A percentile compares a stretch with the other conserved stretches of the same genome.
phyloP scores from a whole-genome alignment of 768 basidiomycete species.

The Mycena sanguinolenta region DNA sequence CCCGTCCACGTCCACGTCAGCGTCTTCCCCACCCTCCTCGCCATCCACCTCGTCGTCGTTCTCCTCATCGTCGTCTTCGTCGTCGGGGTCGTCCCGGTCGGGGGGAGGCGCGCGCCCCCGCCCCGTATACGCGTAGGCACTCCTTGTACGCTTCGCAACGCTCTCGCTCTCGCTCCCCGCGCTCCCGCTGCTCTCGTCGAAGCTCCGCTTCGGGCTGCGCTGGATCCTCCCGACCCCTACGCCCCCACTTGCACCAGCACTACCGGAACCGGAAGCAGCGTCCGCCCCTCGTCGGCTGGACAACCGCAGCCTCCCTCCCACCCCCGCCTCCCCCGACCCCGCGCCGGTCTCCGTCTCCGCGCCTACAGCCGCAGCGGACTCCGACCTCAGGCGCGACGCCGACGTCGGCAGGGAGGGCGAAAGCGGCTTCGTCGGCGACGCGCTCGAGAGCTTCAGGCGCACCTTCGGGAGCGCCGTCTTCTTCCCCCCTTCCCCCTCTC shows the following conservation, averaged over 20 bases:
- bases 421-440: constrained; percentile 30
- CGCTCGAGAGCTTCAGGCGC: constrained; percentile 49
- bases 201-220: constrained; percentile 67
- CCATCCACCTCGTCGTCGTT: constrained; percentile 21
- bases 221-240: constrained; percentile 44
- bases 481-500: neutral
- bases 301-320: constrained; percentile 5
- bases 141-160: constrained; percentile 52
- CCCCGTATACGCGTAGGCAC: constrained; percentile 35
- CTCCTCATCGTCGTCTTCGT: constrained; percentile 9
- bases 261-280: neutral
- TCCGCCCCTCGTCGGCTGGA: constrained; percentile 4
- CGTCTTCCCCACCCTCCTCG: constrained; percentile 34
- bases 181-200: constrained; percentile 66
- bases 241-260: neutral
- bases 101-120: too few species aligned
- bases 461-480: constrained; percentile 40
- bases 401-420: constrained; percentile 35
- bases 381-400: constrained; percentile 8
- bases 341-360: too few species aligned
- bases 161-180: constrained; percentile 50
- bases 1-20: constrained; percentile 36
- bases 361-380: neutral
- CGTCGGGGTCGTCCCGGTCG: too few species aligned
- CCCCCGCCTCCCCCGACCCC: too few species aligned